Percentiles rank a stretch among this genome's conserved stretches.
Conservation (phyloP, 225 moss, liverwort and hornwort species). For the Asterella californica region DNA sequence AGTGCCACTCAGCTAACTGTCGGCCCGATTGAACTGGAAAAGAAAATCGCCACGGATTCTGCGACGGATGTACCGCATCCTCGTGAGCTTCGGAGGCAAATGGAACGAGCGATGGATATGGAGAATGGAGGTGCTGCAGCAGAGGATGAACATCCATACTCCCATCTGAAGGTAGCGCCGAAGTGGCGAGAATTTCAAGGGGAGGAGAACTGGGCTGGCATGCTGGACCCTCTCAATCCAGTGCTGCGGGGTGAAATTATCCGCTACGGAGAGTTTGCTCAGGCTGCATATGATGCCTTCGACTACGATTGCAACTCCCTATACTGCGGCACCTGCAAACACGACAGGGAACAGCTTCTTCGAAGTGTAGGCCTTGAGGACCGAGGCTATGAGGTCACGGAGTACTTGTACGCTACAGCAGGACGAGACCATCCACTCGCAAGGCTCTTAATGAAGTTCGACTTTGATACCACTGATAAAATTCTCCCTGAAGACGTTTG, state of each 20-base stretch:
- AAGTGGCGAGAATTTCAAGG: constrained; percentile 75
- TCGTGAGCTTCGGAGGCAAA: no score
- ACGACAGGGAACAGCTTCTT: constrained; percentile 41
- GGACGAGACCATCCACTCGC: constrained; percentile 41
- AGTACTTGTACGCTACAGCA: constrained; percentile 64
- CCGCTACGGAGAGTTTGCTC: constrained; percentile 70
- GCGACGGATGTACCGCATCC: background rate
- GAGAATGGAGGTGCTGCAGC: background rate
- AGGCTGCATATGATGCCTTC: constrained; percentile 66
- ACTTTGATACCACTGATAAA: constrained; percentile 22
- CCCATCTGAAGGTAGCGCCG: constrained; percentile 27
- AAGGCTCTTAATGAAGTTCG: constrained; percentile 32
- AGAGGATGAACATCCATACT: constrained; percentile 11
- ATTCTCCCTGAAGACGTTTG: constrained; percentile 22
- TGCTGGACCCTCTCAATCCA: constrained; percentile 62
- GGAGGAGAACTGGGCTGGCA: constrained; percentile 46
- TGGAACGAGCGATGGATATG: background rate
- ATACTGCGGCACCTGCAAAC: constrained; percentile 63
- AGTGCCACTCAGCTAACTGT: background rate
- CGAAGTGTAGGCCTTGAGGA: constrained; percentile 54
- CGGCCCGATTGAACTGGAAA: background rate
- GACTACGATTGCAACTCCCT: constrained; percentile 52
- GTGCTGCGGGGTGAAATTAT: constrained; percentile 62
- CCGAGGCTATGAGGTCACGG: constrained; percentile 63
- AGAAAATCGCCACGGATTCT: background rate